Conservation (phyloP, 306 rosid genomes). For the Casuarina cunninghamiana region DNA sequence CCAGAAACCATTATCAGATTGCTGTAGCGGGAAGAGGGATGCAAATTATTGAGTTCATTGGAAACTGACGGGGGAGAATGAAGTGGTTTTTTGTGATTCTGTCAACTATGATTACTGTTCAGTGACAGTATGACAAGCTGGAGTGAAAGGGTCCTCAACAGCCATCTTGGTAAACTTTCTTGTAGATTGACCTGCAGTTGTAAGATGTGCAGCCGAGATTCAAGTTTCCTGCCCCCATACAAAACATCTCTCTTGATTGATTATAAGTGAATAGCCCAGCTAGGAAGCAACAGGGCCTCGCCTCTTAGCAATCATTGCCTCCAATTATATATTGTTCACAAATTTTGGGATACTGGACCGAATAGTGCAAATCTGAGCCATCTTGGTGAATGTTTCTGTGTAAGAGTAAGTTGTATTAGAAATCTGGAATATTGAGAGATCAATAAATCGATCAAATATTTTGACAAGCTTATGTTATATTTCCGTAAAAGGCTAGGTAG, state of each 20-base stretch:
- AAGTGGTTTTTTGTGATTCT: neutral
- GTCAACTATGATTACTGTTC: neutral
- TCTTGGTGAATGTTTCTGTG: neutral
- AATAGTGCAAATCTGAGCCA: slow-evolving; percentile 1
- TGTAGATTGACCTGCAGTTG: neutral
- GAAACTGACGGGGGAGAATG: slow-evolving; percentile 28
- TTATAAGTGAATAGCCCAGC: neutral
- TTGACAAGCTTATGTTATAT: neutral
- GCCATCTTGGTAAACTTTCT: slow-evolving; percentile 3
- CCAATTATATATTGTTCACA: neutral
- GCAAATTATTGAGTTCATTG: slow-evolving; percentile 80
- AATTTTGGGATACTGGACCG: neutral
- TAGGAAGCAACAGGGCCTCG: slow-evolving; percentile 1
- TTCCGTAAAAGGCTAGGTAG: neutral
- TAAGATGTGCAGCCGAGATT: neutral
- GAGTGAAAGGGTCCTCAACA: slow-evolving; percentile 6
- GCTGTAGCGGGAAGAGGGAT: slow-evolving; percentile 95
- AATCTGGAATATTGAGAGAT: neutral
- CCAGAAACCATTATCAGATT: slow-evolving; percentile 82
- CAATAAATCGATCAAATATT: neutral
- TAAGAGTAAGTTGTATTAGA: neutral
- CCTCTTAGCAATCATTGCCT: neutral
- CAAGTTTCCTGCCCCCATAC: neutral
- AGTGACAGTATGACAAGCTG: neutral
- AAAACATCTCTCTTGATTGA: neutral